Conservation (phyloP, 163 green algal species). For the Volvox carteri region DNA sequence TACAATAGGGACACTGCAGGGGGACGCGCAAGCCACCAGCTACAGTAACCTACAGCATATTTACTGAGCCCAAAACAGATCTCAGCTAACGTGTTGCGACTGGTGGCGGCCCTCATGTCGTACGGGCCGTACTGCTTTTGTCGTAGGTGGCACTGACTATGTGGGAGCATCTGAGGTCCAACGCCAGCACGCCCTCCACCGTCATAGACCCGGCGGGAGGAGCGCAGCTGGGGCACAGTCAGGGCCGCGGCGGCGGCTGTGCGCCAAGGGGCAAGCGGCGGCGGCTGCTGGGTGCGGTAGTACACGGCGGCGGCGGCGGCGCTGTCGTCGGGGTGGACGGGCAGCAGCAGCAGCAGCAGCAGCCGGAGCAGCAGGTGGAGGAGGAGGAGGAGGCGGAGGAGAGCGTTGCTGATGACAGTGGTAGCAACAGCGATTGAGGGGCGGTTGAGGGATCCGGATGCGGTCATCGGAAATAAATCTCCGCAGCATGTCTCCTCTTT, state of each 20-base stretch:
- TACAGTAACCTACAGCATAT: too few relatives aligned
- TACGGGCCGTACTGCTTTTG: too few relatives aligned
- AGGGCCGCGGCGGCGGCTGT: background rate
- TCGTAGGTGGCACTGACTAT: conserved; percentile 63
- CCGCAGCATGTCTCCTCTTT: too few relatives aligned
- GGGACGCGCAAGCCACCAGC: too few relatives aligned
- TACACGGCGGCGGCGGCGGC: background rate
- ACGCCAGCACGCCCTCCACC: conserved; percentile 66
- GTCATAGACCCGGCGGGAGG: conserved; percentile 52
- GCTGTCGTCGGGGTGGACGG: background rate
- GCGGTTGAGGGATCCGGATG: too few relatives aligned
- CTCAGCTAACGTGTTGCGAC: too few relatives aligned
- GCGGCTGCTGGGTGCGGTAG: background rate
- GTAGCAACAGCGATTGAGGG: conserved; percentile 45
- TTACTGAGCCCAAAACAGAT: too few relatives aligned
- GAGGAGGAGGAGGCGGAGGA: background rate
- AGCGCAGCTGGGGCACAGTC: conserved; percentile 16
- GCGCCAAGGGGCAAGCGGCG: conserved; percentile 8
- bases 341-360: too few relatives aligned
- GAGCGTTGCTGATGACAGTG: conserved; percentile 36
- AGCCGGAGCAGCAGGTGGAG: background rate
- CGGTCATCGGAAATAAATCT: too few relatives aligned
- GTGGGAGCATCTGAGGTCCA: conserved; percentile 64
- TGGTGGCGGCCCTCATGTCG: too few relatives aligned
- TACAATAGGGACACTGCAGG: too few relatives aligned